A percentile compares a stretch with the other conserved stretches of the same genome.
Evolutionary conservation across 2,329 filamentous ascomycete genomes (phyloP).

Genomic region (Thelonectria discophora): DNA sequence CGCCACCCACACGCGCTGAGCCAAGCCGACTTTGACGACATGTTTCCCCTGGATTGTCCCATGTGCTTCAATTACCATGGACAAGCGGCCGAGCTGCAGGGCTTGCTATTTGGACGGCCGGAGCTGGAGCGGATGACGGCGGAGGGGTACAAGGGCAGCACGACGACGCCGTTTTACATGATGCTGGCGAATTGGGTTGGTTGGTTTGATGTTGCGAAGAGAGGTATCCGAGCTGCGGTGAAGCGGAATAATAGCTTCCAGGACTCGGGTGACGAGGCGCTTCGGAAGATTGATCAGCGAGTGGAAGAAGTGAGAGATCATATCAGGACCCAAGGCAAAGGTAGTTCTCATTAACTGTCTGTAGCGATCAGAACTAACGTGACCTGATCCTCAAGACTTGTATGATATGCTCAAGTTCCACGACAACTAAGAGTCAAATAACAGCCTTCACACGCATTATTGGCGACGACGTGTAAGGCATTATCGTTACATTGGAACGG

Average conservation of each 20-base stretch:
- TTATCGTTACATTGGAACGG: too few relatives aligned
- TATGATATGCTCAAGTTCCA: slow-evolving; percentile 36
- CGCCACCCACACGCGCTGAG: slow-evolving; percentile 67
- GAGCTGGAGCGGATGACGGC: slow-evolving; percentile 62
- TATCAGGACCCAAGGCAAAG: slow-evolving; percentile 61
- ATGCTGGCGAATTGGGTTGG: slow-evolving; percentile 70
- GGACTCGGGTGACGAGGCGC: slow-evolving; percentile 53
- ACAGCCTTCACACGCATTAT: too few relatives aligned
- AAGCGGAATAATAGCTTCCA: slow-evolving; percentile 58
- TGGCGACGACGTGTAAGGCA: too few relatives aligned
- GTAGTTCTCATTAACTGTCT: slow-evolving; percentile 41
- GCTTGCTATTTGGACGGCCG: slow-evolving; percentile 67
- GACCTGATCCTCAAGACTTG: slow-evolving; percentile 35
- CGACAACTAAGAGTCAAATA: neutral
- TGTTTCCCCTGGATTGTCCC: slow-evolving; percentile 65
- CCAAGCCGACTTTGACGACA: slow-evolving; percentile 58
- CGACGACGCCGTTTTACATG: slow-evolving; percentile 76
- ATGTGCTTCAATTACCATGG: slow-evolving; percentile 75
- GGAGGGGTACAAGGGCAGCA: slow-evolving; percentile 70
- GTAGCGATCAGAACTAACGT: neutral
- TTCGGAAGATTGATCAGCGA: slow-evolving; percentile 58
- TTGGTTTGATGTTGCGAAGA: slow-evolving; percentile 66
- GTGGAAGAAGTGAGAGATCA: slow-evolving; percentile 61
- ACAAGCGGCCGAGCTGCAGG: slow-evolving; percentile 68
- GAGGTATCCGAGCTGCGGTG: slow-evolving; percentile 60